Conservation (phyloP, 805 yeast species). For the Yarrowia sp. region DNA sequence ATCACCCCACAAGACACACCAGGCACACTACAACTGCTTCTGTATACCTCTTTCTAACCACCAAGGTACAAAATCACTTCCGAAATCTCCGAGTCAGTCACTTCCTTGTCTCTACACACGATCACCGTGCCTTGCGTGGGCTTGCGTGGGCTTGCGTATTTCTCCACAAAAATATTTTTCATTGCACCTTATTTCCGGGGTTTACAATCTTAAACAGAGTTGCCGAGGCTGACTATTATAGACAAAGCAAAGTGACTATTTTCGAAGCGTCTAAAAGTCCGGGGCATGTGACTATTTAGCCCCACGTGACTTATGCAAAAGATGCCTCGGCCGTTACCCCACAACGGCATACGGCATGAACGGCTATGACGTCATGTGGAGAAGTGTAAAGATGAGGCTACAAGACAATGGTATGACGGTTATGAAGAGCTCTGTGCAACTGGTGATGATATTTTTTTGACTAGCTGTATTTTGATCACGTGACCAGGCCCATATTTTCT, state of each 20-base stretch:
- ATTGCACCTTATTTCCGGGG: not conserved
- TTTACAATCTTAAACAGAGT: not conserved
- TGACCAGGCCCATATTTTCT: not conserved
- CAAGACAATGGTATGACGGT: too few species aligned
- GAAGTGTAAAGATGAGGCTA: too few species aligned
- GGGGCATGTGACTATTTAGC: not conserved
- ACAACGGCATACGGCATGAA: not conserved
- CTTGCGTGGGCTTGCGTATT: too few species aligned
- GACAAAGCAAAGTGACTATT: not conserved
- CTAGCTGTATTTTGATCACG: too few species aligned
- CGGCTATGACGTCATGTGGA: not conserved
- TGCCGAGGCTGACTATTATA: not conserved
- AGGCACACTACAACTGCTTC: too few species aligned
- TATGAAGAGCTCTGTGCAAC: too few species aligned
- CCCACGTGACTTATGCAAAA: not conserved
- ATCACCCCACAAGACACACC: too few species aligned
- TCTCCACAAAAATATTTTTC: not conserved
- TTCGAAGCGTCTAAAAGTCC: not conserved
- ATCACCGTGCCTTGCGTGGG: too few species aligned
- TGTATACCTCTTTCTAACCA: too few species aligned
- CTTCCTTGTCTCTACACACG: not conserved
- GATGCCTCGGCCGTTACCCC: conserved; percentile 6
- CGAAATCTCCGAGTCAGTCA: not conserved
- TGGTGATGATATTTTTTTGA: too few species aligned
- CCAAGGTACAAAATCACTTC: too few species aligned